Percentiles rank a stretch among this genome's conserved stretches.
These are phyloP conservation scores for Venturia carpophila DNA, from an alignment of 2,329 filamentous ascomycete genomes.

Conservation along the genomic window DNA sequence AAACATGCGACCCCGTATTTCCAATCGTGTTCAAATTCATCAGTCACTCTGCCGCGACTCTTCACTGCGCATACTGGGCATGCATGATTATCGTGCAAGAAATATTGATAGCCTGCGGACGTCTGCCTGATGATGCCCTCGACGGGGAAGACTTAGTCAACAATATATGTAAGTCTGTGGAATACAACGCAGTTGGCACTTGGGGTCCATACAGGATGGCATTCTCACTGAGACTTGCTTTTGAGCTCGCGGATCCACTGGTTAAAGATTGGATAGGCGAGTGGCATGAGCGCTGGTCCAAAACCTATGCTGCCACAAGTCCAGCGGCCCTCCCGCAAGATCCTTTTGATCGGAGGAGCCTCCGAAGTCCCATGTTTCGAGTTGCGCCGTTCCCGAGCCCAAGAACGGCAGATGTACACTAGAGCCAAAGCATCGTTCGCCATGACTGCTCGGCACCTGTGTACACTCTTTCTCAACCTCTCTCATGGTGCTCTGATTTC, in stretches of 20 bases:
- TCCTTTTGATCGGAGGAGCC: conserved; percentile 7
- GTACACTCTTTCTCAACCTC: not conserved
- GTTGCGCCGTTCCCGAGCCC: not conserved
- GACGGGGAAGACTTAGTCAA: conserved; percentile 9
- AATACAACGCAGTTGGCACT: conserved; percentile 7
- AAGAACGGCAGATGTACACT: conserved; percentile 1
- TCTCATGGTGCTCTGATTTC: not conserved
- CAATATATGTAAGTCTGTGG: conserved; percentile 15
- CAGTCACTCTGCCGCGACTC: not conserved
- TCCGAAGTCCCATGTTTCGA: not conserved
- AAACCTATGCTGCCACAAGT: conserved; percentile 16
- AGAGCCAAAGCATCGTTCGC: not conserved
- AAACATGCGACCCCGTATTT: conserved; percentile 11
- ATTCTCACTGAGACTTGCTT: conserved; percentile 13
- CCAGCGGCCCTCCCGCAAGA: conserved; percentile 7
- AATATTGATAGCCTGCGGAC: conserved; percentile 3
- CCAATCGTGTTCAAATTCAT: conserved; percentile 11
- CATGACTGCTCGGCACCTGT: not conserved
- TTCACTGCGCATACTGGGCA: conserved; percentile 11
- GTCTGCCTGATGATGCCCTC: not conserved
- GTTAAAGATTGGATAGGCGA: conserved; percentile 10
- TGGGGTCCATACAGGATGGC: conserved; percentile 12
- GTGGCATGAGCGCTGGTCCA: conserved; percentile 9
- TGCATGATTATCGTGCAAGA: conserved; percentile 14
- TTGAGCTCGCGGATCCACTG: conserved; percentile 1